These are phyloP conservation scores for Musa itinerans DNA, from an alignment of 176 grass and related monocot genomes.

Conservation along the genomic window DNA sequence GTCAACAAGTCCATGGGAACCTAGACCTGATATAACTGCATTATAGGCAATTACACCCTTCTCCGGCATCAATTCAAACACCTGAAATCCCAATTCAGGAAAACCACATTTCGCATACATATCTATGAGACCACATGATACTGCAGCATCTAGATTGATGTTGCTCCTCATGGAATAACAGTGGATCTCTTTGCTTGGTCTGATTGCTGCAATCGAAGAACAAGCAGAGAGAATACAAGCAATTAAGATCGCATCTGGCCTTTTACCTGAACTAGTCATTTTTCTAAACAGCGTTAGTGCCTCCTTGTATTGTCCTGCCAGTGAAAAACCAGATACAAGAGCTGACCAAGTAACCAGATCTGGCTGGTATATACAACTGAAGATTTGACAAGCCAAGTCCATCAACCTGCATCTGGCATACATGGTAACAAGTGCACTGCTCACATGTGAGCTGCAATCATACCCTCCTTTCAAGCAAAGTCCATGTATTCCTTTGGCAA, in stretches of 20 bases:
- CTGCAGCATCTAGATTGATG: constrained; percentile 22
- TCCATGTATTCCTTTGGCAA: constrained; percentile 37
- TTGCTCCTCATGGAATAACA: constrained; percentile 35
- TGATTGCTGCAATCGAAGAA: constrained; percentile 34
- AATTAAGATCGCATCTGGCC: constrained; percentile 43
- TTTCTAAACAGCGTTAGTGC: constrained; percentile 38
- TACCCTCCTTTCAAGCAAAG: constrained; percentile 46
- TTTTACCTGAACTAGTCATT: constrained; percentile 36
- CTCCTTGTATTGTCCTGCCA: constrained; percentile 16
- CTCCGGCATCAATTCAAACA: constrained; percentile 29
- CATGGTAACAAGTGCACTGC: constrained; percentile 53
- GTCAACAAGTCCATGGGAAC: constrained; percentile 37
- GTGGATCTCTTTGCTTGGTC: constrained; percentile 37
- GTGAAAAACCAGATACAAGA: constrained; percentile 44
- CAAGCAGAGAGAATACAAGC: constrained; percentile 40
- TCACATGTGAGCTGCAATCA: constrained; percentile 43
- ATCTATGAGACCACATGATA: constrained; percentile 49
- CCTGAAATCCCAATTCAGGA: constrained; percentile 25
- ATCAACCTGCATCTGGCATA: constrained; percentile 39
- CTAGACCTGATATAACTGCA: constrained; percentile 49
- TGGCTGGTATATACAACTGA: constrained; percentile 21
- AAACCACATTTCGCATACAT: constrained; percentile 72
- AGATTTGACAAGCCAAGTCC: constrained; percentile 28
- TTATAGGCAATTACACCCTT: constrained; percentile 52
- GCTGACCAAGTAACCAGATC: constrained; percentile 66